phyloP scores from a whole-genome alignment of 768 basidiomycete genomes.

The Cyathus striatus region DNA sequence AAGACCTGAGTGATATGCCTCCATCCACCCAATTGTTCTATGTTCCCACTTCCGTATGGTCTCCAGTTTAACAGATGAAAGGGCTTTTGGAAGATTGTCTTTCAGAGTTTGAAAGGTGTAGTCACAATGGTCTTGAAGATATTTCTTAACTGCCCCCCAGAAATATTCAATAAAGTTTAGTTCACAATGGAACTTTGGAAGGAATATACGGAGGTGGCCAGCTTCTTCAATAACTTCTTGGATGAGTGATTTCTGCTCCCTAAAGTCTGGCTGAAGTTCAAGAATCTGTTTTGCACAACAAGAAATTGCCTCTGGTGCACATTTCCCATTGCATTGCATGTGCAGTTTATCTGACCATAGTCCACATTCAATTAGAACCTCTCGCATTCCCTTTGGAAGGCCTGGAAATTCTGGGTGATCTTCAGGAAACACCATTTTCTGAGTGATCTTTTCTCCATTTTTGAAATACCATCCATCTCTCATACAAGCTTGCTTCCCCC shows the following conservation, averaged over 20 bases:
- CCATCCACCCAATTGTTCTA: not conserved
- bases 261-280: conserved; percentile 13
- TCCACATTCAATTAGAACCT: not conserved
- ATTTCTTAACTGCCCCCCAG: not conserved
- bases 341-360: not conserved
- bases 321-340: conserved; percentile 12
- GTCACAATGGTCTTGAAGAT: not conserved
- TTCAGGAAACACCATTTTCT: not conserved
- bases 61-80: not conserved
- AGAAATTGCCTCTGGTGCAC: not conserved
- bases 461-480: not conserved
- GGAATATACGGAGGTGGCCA: not conserved
- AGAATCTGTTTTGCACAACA: conserved; percentile 25
- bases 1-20: not conserved
- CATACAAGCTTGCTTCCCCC: conserved; percentile 13
- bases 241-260: conserved; percentile 13
- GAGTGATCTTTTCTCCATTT: not conserved
- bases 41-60: not conserved
- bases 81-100: not conserved
- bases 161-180: conserved; percentile 19
- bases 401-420: not conserved
- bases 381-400: not conserved
- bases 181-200: conserved; percentile 20
- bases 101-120: not conserved
- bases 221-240: conserved; percentile 2